These are phyloP conservation scores for Saxophila tyrrhenica DNA, from an alignment of 495 filamentous ascomycete species.

Conservation along the genomic window DNA sequence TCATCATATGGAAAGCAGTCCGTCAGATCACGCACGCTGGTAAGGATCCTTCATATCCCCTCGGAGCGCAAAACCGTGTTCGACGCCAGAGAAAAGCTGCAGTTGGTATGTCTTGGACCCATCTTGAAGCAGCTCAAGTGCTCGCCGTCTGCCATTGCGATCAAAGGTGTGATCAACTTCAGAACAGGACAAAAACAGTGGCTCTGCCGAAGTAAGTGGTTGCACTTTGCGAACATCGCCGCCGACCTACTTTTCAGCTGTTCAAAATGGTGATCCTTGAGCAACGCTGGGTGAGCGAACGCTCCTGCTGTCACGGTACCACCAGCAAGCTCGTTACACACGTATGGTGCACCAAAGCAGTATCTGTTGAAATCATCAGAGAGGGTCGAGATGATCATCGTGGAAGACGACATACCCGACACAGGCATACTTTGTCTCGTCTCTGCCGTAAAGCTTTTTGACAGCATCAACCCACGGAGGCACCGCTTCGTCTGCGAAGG, in stretches of 20 bases:
- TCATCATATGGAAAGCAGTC: no score
- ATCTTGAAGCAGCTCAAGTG: not conserved
- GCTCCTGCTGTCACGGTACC: not conserved
- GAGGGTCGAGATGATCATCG: not conserved
- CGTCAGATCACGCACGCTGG: no score
- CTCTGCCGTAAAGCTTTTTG: not conserved
- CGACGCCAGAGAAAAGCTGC: not conserved
- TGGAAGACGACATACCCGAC: not conserved
- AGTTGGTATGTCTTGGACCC: not conserved
- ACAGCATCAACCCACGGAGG: not conserved
- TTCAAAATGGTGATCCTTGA: not conserved
- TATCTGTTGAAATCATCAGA: not conserved
- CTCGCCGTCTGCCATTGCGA: not conserved
- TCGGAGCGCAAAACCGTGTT: not conserved
- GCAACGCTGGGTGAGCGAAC: not conserved
- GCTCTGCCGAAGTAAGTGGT: no score
- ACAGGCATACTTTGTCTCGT: not conserved
- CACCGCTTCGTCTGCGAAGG: not conserved
- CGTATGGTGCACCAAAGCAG: not conserved
- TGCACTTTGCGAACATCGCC: no score
- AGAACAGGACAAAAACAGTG: not conserved
- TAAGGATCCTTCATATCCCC: not conserved
- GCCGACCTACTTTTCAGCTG: not conserved
- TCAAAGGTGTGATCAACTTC: not conserved
- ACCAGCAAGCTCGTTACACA: not conserved